These are phyloP conservation scores for Lipomyces kockii DNA, from an alignment of 805 yeast species.

Conservation along the genomic window DNA sequence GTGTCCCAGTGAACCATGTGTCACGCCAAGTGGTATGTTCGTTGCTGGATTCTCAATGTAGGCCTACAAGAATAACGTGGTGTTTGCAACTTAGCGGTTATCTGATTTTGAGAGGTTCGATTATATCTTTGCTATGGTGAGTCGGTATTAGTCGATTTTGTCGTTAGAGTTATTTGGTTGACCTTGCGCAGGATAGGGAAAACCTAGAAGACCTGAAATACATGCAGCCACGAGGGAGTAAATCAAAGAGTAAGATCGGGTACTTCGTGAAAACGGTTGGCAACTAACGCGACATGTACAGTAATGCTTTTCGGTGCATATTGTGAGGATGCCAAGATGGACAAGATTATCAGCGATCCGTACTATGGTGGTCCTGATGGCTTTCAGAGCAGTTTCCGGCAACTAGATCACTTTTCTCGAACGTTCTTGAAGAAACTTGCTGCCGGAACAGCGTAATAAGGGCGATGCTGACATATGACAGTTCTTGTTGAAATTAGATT, in stretches of 20 bases:
- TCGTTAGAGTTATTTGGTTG: slow-evolving; percentile 47
- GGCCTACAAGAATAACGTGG: slow-evolving; percentile 54
- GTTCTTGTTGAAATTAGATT: not conserved
- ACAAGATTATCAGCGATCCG: slow-evolving; percentile 79
- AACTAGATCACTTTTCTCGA: slow-evolving; percentile 73
- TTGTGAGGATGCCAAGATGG: slow-evolving; percentile 57
- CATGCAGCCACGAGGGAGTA: slow-evolving; percentile 49
- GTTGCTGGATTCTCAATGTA: slow-evolving; percentile 51
- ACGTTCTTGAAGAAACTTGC: slow-evolving; percentile 56
- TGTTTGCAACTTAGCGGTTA: slow-evolving; percentile 50
- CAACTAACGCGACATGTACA: slow-evolving; percentile 55
- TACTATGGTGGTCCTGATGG: slow-evolving; percentile 89
- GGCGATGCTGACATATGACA: not conserved
- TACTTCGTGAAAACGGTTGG: slow-evolving; percentile 47
- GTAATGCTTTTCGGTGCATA: slow-evolving; percentile 82
- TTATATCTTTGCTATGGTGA: slow-evolving; percentile 59
- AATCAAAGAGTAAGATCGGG: slow-evolving; percentile 37
- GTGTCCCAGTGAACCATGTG: slow-evolving; percentile 72
- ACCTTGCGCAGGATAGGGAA: slow-evolving; percentile 49
- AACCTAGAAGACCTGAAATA: slow-evolving; percentile 52
- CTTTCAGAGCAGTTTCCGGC: slow-evolving; percentile 77
- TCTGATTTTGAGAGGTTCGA: slow-evolving; percentile 56
- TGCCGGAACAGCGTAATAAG: slow-evolving; percentile 4
- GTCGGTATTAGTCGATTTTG: slow-evolving; percentile 50
- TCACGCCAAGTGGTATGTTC: slow-evolving; percentile 67